Base-by-base conservation (phyloP, 371 early-diverging fungal species). In the Capillidium rhysosporum region DNA sequence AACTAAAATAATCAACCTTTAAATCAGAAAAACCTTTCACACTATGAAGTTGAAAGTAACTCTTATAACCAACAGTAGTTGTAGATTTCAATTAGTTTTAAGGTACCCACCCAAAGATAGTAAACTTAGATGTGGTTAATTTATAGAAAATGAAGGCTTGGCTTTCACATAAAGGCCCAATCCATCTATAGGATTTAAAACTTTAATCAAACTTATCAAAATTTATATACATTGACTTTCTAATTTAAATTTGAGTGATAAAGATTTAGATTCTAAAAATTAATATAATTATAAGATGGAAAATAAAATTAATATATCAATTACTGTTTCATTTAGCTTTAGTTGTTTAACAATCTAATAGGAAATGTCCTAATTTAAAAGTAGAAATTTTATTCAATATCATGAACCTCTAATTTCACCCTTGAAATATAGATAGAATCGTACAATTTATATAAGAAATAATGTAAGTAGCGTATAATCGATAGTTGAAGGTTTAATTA, bases 251-350 rank as follows among this genome's bases (percentile, higher is more conserved):
- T n/a, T n/a, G n/a, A n/a, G n/a, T n/a, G n/a, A n/a, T n/a, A n/a
- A n/a, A n/a, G n/a, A n/a, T n/a, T n/a, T n/a, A n/a, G n/a, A n/a
- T n/a, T n/a, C n/a, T n/a, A n/a, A n/a, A n/a, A n/a, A n/a, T n/a
- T 12, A 12, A 34, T 4, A 34, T 34, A 34, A 34, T 12, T 4
- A 34, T 34, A 34, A 34, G 12, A n/a, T n/a, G n/a, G 34, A 34
- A 4, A 34, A 12, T 34, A 34, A 23, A 5, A 20, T n/a, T 23
- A 16, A 26, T 26, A 26, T 9, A 9, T 69, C 73, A 49, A 73
- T 86, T 67, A 81, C 85, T 5, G 59, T 90, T 90, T 62, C 84
- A 87, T 63, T 69, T 90, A 23, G 86, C 86, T 0, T 82, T 86
- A 62, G 86, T 78, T 2, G 34, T 52, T 1, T 8, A 52, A 16